These are phyloP conservation scores for Cichorium intybus DNA, from an alignment of 140 eudicot genomes.

Conservation along the genomic window DNA sequence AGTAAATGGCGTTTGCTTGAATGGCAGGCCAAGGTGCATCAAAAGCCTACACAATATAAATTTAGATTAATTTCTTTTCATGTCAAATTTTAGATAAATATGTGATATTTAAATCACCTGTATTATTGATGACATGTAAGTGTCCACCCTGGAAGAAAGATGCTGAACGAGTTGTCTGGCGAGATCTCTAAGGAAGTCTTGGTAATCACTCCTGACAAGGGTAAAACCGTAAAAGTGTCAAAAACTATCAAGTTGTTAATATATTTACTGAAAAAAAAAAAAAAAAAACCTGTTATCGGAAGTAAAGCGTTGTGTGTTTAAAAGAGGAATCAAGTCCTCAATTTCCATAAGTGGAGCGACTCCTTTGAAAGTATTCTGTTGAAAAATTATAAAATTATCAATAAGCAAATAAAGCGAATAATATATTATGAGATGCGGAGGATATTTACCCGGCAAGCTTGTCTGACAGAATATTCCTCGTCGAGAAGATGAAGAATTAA, in stretches of 20 bases:
- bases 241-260: not conserved
- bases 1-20: slow-evolving; percentile 92
- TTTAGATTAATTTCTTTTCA: not conserved
- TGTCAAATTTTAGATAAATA: not conserved
- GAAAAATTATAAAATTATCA: slow-evolving; percentile 2
- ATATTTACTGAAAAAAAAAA: not conserved
- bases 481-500: slow-evolving; percentile 85
- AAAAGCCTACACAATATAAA: slow-evolving; percentile 60
- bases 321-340: slow-evolving; percentile 56
- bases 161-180: slow-evolving; percentile 69
- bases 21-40: slow-evolving; percentile 99
- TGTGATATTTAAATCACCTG: slow-evolving; percentile 49
- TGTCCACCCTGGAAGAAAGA: slow-evolving; percentile 70
- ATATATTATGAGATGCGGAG: not conserved
- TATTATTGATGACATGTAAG: slow-evolving; percentile 80
- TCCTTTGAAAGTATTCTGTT: slow-evolving; percentile 58
- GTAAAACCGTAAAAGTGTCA: not conserved
- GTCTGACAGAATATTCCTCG: slow-evolving; percentile 75
- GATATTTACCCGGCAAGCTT: slow-evolving; percentile 77
- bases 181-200: slow-evolving; percentile 84
- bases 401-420: not conserved
- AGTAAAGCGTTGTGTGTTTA: slow-evolving; percentile 58
- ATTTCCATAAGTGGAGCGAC: slow-evolving; percentile 66
- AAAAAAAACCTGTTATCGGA: slow-evolving; percentile 82
- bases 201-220: slow-evolving; percentile 76